Base-by-base conservation (phyloP, 164 flowering plant species). In the Umbellularia californica region DNA sequence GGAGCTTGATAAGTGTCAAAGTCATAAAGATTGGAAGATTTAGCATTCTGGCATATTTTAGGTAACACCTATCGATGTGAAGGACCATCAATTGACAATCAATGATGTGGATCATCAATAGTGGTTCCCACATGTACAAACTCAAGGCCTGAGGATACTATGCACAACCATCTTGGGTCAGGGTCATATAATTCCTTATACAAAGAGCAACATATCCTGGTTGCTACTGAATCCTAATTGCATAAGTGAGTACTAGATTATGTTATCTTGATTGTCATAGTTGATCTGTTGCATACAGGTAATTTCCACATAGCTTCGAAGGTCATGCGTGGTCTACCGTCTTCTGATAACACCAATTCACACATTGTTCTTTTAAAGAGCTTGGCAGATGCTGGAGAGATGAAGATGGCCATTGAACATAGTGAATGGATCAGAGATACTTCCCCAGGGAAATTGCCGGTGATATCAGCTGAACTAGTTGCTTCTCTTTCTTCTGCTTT, bases 341-440 rank as follows among this genome's bases (percentile, higher is more conserved):
- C 70, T 58, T 67, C 41, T 66, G 83, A 82, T 58, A 75, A 72
- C 67, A 41, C 77, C 58, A 81, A 80, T 30, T 77, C 89, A 55
- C 90, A 94, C 79, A 84, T 83, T 14, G 78, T 80, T 69, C 79
- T 94, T 74, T 83, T 94, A 65, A 89, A 85, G 81, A 85, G 70
- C 78, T 79, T 92, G 68, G 89, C 82, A 12, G 91, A 90, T 65
- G 84, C 88, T 68, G 84, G 81, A 69, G 88, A 92, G 80, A 47
- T 84, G 69, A 55, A 78, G 25, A 77, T 85, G 77, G 95, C 93
- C 58, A 70, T 78, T 24, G 83, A 88, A 63, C 95, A 92, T 76
- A 24, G 91, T 19, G 72, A 81, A 76, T 82, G 84, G 84, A 50
- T 92, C 70, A 72, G 72, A 75, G 80, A 78, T n/a, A 75, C 72